phyloP scores from a whole-genome alignment of 345 rosid species.

The Atalantia buxifolia region DNA sequence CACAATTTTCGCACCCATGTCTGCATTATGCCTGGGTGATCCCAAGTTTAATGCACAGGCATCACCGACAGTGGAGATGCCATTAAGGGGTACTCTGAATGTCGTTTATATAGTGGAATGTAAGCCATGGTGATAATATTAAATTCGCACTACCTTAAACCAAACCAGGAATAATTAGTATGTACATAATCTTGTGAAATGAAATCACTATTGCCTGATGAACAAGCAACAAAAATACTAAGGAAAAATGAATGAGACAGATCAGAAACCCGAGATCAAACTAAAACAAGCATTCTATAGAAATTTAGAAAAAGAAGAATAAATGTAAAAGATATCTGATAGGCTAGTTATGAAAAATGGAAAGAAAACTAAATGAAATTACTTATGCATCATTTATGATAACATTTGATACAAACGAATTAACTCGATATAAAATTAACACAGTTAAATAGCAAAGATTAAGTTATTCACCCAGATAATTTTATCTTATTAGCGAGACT shows the following conservation, averaged over 20 bases:
- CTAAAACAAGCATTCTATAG: background rate
- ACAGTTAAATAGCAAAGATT: background rate
- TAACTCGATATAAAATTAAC: background rate
- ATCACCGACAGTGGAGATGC: slow-evolving; percentile 9
- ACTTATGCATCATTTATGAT: too few relatives aligned
- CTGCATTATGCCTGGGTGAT: background rate
- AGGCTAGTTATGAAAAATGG: too few relatives aligned
- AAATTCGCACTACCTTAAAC: background rate
- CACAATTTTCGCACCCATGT: background rate
- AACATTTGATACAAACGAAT: background rate
- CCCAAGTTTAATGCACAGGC: background rate
- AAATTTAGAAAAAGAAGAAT: too few relatives aligned
- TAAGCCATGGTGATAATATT: slow-evolving; percentile 14
- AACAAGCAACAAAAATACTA: background rate
- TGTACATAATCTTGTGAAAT: background rate
- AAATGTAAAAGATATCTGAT: too few relatives aligned
- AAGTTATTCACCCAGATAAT: background rate
- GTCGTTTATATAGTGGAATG: slow-evolving; percentile 30
- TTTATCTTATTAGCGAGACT: background rate
- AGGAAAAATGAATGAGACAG: too few relatives aligned
- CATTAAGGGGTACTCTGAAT: background rate
- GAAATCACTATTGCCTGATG: background rate
- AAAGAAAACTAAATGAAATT: too few relatives aligned
- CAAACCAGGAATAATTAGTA: background rate
- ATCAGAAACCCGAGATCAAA: background rate